These are phyloP conservation scores for Penicillium nucicola DNA, from an alignment of 495 filamentous ascomycete species.

Conservation along the genomic window DNA sequence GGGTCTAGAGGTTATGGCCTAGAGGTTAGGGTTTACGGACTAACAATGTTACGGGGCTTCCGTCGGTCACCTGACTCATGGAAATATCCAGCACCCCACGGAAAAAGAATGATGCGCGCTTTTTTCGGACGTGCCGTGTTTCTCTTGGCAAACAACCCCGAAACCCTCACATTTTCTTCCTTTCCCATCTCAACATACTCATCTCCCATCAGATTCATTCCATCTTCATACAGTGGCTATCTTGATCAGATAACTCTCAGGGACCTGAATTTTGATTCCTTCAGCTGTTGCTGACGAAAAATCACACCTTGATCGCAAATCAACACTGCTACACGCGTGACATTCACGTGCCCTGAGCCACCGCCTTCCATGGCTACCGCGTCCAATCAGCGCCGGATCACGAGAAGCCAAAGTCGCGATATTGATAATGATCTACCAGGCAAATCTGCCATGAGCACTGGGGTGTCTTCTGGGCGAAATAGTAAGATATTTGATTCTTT, in stretches of 20 bases:
- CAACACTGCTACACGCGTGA: background rate
- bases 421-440: conserved; percentile 3
- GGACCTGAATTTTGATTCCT: background rate
- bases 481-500: background rate
- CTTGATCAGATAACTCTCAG: no score
- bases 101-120: background rate
- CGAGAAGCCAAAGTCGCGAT: conserved; percentile 26
- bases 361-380: conserved; percentile 18
- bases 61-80: background rate
- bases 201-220: no score
- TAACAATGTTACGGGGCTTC: background rate
- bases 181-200: no score
- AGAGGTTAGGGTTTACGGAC: background rate
- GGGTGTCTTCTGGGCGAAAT: background rate
- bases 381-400: conserved; percentile 14
- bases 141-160: no score
- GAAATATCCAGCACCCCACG: background rate
- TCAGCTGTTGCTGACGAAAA: background rate
- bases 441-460: background rate
- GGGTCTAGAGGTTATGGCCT: background rate
- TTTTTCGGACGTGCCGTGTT: no score
- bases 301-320: background rate
- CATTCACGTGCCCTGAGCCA: background rate
- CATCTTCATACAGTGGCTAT: no score
- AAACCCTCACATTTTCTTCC: no score